phyloP scores from a whole-genome alignment of 192 early-diverging fungal genomes.

The Backusella sp. region DNA sequence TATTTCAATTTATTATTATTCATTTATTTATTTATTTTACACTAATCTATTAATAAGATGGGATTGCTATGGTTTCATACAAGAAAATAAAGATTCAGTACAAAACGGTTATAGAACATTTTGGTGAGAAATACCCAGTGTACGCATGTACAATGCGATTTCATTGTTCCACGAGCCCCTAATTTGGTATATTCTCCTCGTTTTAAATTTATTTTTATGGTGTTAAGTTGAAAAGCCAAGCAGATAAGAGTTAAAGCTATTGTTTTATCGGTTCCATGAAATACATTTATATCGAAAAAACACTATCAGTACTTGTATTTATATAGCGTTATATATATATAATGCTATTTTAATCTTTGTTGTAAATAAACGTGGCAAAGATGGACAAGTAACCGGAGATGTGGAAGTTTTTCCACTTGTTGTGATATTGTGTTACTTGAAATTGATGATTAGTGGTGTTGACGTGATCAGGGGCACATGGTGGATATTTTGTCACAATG shows the following conservation, averaged over 20 bases:
- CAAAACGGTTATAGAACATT: not conserved
- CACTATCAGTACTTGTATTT: not conserved
- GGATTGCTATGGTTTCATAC: not conserved
- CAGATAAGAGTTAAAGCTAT: not conserved
- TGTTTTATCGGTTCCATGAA: not conserved
- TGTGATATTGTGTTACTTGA: not conserved
- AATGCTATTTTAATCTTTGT: not conserved
- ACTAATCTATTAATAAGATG: not conserved
- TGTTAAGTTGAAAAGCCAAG: not conserved
- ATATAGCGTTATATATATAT: not conserved
- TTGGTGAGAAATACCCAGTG: not conserved
- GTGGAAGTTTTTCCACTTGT: not conserved
- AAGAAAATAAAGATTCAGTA: not conserved
- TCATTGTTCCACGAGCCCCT: not conserved
- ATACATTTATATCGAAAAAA: not conserved
- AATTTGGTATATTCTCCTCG: not conserved
- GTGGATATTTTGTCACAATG: constrained; percentile 1
- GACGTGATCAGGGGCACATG: constrained; percentile 2
- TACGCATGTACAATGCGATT: not conserved
- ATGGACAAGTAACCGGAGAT: not conserved
- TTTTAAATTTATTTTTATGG: constrained; percentile 1
- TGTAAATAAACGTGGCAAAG: not conserved
- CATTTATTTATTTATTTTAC: not conserved
- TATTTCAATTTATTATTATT: not conserved
- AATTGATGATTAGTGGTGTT: not conserved